Evolutionary conservation across 768 basidiomycete species (phyloP), one percentile per base, ranked within the genome.

Genomic region (Ramaria rubella): DNA sequence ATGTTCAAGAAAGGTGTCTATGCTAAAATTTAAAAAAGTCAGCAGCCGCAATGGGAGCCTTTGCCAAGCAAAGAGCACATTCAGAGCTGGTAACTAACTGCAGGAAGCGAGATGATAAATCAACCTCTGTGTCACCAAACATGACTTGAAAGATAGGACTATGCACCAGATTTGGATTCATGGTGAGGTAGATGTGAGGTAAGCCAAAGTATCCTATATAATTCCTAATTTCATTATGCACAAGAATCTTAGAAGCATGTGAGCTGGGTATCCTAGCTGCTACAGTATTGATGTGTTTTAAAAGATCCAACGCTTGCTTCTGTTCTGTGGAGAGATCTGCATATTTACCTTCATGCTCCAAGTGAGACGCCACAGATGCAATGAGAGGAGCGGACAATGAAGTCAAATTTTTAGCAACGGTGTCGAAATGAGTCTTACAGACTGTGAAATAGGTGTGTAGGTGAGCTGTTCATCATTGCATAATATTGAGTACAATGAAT

Each of bases 1-100:
- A 60, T 65, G 58, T 19, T 63, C 21, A 43, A 73, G 69, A n/a
- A 69, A 58, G 12, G 55, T 58, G 0, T 27, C 5, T 2, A 70
- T 59, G 12, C 44, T 58, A 53, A 70, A 68, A n/a, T 3, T 68
- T 60, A 61, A 65, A 72, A 48, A 71, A 71, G 5, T 71, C 65
- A 1, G 69, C 67, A n/a, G 68, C 72, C 1, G 70, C 65, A 12
- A 72, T 68, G 33, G 72, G 70, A 59, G 72, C 70, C 17, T 63
- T 50, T 0, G 70, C 69, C 0, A 73, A 24, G 0, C 64, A 33
- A 0, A 64, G n/a, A 1, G 70, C 68, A 8, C 67, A 57, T 17
- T 61, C 54, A 27, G 11, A 40, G 4, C 62, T 36, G 11, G 50
- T 4, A 1, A 53, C 57, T 0, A 73, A 15, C 0, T 27, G 0